Evolutionary conservation across 1,284 basidiomycete genomes (phyloP).

Genomic region (Trichosporon inkin): DNA sequence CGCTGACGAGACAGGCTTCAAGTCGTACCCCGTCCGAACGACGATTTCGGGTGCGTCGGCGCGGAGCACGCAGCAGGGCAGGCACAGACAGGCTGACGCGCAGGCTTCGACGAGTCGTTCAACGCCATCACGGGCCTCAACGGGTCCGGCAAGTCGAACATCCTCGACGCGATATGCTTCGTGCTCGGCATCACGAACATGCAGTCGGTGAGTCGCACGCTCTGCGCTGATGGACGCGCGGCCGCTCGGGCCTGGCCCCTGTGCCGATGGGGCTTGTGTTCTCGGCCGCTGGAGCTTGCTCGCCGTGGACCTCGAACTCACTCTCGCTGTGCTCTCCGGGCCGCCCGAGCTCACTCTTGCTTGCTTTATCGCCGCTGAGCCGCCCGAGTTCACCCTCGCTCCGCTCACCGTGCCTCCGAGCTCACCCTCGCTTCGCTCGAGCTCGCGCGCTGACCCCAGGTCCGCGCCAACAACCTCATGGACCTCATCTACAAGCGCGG

Average conservation of each 20-base stretch:
- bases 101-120: conserved; percentile 90
- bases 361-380: no score
- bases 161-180: conserved; percentile 95
- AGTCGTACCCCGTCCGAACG: conserved; percentile 93
- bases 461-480: conserved; percentile 92
- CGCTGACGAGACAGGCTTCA: conserved; percentile 65
- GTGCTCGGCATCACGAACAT: conserved; percentile 95
- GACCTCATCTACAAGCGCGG: conserved; percentile 78
- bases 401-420: no score
- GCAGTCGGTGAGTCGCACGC: conserved; percentile 70
- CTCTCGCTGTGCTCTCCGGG: no score
- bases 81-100: background rate
- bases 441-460: conserved; percentile 55
- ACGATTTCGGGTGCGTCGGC: conserved; percentile 64
- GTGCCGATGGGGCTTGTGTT: no score
- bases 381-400: no score
- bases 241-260: no score
- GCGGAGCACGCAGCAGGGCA: no score
- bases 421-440: background rate
- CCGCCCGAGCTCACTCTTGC: no score
- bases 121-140: conserved; percentile 97
- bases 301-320: no score
- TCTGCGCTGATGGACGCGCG: no score
- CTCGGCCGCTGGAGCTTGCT: no score
- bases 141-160: conserved; percentile 88